Base-by-base conservation (phyloP, 257 asterid species). In the Dorcoceras hygrometricum region DNA sequence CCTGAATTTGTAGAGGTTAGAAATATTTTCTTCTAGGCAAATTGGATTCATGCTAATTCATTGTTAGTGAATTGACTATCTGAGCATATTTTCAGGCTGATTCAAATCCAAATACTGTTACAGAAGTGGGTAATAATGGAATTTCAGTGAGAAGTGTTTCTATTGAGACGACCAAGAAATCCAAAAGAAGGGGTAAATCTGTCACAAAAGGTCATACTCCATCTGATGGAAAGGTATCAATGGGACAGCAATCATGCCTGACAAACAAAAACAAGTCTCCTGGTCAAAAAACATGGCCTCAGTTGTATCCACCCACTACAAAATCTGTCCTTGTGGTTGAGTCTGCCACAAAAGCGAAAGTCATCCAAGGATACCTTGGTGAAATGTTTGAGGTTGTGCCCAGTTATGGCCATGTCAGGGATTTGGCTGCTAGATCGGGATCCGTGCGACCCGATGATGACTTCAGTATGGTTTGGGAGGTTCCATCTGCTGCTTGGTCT, bases 381-480 rank as follows among this genome's bases (percentile, higher is more conserved):
- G 84, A 83, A 73, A 86, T 86, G 95, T 93, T 84, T 73, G 97
- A 93, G 84, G 99, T 93, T 60, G 68, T 90, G 32, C 96, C 98
- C 1, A 91, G 98, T 82, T 81, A 89, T 75, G 97, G 98, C 23
- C 98, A 89, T 83, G 95, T 91, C 36, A 87, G 98, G 82, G 97
- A 89, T 84, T 80, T 91, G 84, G 98, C 98, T 73, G 96, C 90
- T 23, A 83, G 96, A 73, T 89, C 97, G n/a, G 98, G 97, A 77
- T 89, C 98, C 4, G 98, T 91, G 68, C 80, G 97, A 60, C 98
- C 98, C 43, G 89, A 87, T 78, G 97, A 93, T 79, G 91, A 90
- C 74, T 93, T 88, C 80, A 88, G 96, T 77, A 93, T 93, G 96
- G 89, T 93, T 65, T 93, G 99, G 97, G 99, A 93, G 78, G 97